phyloP scores from a whole-genome alignment of 805 yeast genomes.

The Maudiozyma bulderi region DNA sequence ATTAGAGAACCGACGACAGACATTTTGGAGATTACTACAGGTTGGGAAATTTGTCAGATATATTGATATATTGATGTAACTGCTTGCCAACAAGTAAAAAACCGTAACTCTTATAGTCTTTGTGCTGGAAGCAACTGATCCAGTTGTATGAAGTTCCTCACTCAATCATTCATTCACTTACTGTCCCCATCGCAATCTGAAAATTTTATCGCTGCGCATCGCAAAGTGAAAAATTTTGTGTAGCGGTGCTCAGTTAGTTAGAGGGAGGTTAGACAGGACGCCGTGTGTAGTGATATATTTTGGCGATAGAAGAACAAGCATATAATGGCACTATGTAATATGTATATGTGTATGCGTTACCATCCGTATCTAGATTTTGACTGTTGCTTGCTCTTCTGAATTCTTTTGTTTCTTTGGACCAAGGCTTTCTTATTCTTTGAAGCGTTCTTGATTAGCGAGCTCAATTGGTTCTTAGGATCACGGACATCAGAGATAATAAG shows the following conservation, averaged over 20 bases:
- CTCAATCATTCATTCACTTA: too few species aligned
- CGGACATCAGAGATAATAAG: slow-evolving; percentile 9
- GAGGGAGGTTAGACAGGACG: too few species aligned
- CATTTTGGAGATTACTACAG: slow-evolving; percentile 37
- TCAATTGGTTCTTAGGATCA: slow-evolving; percentile 15
- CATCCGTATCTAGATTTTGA: slow-evolving; percentile 17
- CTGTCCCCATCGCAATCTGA: too few species aligned
- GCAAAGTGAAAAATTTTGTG: too few species aligned
- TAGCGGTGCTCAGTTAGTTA: too few species aligned
- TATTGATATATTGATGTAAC: neutral
- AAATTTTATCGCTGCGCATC: too few species aligned
- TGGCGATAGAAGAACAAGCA: too few species aligned
- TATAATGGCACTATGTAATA: too few species aligned
- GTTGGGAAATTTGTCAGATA: neutral
- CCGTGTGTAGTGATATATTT: too few species aligned
- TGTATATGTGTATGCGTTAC: slow-evolving; percentile 1
- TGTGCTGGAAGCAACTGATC: neutral
- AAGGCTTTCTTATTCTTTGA: slow-evolving; percentile 11
- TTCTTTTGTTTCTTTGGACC: slow-evolving; percentile 8
- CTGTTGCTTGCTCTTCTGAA: slow-evolving; percentile 9
- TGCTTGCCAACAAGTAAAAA: neutral
- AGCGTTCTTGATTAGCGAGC: slow-evolving; percentile 16
- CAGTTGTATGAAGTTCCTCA: too few species aligned
- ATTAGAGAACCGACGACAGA: slow-evolving; percentile 92
- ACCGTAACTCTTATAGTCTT: neutral